phyloP scores from a whole-genome alignment of 108 stramenopile genomes.

The Nannochloropsis salina region DNA sequence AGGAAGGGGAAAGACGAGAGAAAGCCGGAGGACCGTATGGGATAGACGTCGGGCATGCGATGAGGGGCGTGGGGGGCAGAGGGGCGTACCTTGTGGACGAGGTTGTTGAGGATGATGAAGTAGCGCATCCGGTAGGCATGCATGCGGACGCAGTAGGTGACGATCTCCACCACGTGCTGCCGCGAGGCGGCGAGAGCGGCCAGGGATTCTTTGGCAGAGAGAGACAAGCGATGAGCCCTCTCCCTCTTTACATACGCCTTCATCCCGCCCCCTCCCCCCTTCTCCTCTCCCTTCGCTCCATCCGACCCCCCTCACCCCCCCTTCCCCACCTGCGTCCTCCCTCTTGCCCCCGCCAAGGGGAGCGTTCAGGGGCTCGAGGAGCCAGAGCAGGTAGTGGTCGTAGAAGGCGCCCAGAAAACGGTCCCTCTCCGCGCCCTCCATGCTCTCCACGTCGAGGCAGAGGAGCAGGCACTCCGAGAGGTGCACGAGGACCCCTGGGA shows the following conservation, averaged over 20 bases:
- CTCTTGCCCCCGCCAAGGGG: background rate
- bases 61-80: background rate
- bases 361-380: slow-evolving; percentile 48
- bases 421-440: slow-evolving; percentile 53
- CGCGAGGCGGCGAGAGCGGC: background rate
- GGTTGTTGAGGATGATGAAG: slow-evolving; percentile 53
- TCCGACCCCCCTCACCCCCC: slow-evolving; percentile 21
- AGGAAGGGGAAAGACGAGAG: background rate
- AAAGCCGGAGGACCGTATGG: background rate
- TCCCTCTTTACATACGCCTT: slow-evolving; percentile 21
- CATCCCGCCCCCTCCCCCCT: background rate
- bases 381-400: slow-evolving; percentile 54
- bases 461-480: slow-evolving; percentile 40
- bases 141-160: slow-evolving; percentile 52
- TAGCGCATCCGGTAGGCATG: slow-evolving; percentile 59
- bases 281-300: slow-evolving; percentile 22
- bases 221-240: background rate
- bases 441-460: slow-evolving; percentile 51
- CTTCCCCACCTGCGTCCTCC: slow-evolving; percentile 21
- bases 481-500: background rate
- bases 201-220: background rate
- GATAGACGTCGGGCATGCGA: no score
- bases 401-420: slow-evolving; percentile 50
- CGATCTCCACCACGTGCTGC: slow-evolving; percentile 45
- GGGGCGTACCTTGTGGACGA: background rate